Evolutionary conservation across 768 basidiomycete genomes (phyloP), one percentile per base, ranked within the genome.

Genomic region (Rhodotorula paludigena): DNA sequence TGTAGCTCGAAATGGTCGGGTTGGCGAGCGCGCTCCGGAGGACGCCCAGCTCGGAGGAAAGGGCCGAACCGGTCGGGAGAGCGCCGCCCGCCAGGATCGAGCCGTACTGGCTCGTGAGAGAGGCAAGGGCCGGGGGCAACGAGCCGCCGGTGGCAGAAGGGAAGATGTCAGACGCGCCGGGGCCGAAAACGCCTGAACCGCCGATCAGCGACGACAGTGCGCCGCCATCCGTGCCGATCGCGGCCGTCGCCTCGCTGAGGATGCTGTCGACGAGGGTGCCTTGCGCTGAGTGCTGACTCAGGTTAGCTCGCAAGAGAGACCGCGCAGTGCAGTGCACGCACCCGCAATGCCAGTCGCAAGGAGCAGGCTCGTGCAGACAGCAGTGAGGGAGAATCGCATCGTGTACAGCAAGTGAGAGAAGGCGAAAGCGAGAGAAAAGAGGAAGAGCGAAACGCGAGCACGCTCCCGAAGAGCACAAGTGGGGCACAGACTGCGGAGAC

Each of bases 51-150:
- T 55, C 54, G 16, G 38, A n/a, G 38, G 25, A 20, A 16, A 55
- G 54, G 20, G 36, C 38, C 33, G 54, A 25, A n/a, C 54, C 54
- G 38, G 54, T 55, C n/a, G 54, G 54, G 38, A 55, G 54, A 10
- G 23, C 54, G 3, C 38, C 38, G 12, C 54, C 54, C 38, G 15
- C 35, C 16, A 55, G 54, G n/a, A 55, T 55, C 11, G 21, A 12
- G 38, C 25, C n/a, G 38, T 25, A 55, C 54, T 41, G 54, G 12
- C 25, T 28, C n/a, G 54, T 38, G 38, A 55, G 54, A 1, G 36
- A 28, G 1, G 38, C 36, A 38, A 55, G 11, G 15, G 15, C 54
- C 38, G 54, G 23, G 7, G 54, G 54, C 11, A 55, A 36, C 36
- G 54, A 54, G 15, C 32, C 49, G 30, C 49, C 20, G 18, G 2